Evolutionary conservation across 345 rosid genomes (phyloP).

Genomic region (Eucalyptus sp.): DNA sequence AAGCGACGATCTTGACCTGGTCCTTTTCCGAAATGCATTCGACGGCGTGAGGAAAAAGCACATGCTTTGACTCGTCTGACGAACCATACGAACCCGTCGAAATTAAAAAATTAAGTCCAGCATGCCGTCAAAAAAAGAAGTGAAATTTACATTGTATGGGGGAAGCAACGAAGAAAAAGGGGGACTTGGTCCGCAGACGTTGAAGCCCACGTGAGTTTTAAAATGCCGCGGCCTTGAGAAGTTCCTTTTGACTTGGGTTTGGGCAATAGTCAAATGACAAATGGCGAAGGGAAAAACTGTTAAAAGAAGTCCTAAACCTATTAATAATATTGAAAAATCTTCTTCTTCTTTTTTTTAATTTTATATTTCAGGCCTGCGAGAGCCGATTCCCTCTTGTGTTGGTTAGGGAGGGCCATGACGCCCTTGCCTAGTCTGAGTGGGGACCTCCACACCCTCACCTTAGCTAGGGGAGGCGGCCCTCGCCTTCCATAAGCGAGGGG

Average conservation of each 20-base stretch:
- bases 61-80: neutral
- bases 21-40: neutral
- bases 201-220: neutral
- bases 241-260: neutral
- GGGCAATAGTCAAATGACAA: neutral
- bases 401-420: neutral
- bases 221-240: neutral
- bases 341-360: too few species aligned
- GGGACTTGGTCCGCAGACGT: neutral
- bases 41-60: neutral
- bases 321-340: too few species aligned
- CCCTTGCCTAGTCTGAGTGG: accelerated
- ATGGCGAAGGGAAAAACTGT: neutral
- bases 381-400: accelerated
- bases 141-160: neutral
- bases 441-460: neutral
- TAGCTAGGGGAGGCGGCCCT: neutral
- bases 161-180: neutral
- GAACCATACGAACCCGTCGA: neutral
- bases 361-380: accelerated
- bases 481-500: too few species aligned
- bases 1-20: neutral
- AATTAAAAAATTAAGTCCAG: neutral
- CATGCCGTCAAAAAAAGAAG: neutral
- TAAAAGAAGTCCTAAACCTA: too few species aligned